phyloP scores from a whole-genome alignment of 108 stramenopile genomes.

The Aurantiochytrium sp. region DNA sequence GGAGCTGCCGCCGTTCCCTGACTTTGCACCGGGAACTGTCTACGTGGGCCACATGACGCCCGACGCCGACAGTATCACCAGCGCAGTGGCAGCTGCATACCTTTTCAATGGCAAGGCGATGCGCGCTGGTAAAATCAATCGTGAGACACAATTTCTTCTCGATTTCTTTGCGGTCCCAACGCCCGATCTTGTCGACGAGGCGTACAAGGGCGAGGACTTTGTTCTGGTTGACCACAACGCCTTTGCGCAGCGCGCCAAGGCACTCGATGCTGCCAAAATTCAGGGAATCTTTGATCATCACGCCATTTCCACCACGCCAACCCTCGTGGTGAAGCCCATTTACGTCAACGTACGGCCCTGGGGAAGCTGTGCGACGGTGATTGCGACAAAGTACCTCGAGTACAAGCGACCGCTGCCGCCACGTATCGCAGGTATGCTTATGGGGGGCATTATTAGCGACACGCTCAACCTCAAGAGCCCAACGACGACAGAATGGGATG shows the following conservation, averaged over 20 bases:
- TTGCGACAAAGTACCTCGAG: not conserved
- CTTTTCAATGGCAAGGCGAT: not conserved
- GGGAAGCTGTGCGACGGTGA: not conserved
- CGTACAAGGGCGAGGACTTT: not conserved
- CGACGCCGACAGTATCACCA: not conserved
- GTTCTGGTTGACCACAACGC: constrained; percentile 14
- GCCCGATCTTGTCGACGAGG: not conserved
- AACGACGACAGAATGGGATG: not conserved
- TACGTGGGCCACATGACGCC: not conserved
- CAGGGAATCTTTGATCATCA: not conserved
- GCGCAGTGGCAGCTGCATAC: not conserved
- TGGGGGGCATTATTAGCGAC: not conserved
- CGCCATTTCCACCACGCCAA: not conserved
- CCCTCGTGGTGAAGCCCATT: not conserved
- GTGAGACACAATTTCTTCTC: not conserved
- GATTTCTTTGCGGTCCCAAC: not conserved
- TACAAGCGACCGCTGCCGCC: not conserved
- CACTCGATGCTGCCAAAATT: not conserved
- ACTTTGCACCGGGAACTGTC: not conserved
- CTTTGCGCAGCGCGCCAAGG: not conserved
- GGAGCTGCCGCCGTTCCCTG: not conserved
- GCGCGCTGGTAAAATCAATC: not conserved
- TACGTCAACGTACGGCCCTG: not conserved
- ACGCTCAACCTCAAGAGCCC: not conserved
- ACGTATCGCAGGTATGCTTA: not conserved